Evolutionary conservation across 2,329 filamentous ascomycete genomes (phyloP).

Genomic region (Aspergillus viridinutans): DNA sequence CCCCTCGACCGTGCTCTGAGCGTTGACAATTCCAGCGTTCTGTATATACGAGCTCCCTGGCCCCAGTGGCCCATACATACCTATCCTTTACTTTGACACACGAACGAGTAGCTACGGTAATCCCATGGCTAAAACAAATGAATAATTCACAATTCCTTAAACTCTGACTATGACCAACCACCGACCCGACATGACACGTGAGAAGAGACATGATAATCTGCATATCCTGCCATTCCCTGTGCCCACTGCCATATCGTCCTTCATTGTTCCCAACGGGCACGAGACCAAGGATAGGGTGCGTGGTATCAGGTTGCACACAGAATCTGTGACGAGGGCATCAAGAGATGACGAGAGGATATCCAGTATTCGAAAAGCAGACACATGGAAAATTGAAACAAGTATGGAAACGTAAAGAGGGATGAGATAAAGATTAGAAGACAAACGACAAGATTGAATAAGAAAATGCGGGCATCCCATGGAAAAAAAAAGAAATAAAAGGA

Average conservation of each 20-base stretch:
- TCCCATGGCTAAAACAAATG: slow-evolving; percentile 16
- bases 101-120: background rate
- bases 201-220: slow-evolving; percentile 32
- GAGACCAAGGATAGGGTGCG: slow-evolving; percentile 25
- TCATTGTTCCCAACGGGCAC: slow-evolving; percentile 23
- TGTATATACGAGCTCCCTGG: background rate
- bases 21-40: background rate
- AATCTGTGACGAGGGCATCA: slow-evolving; percentile 22
- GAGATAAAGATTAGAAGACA: slow-evolving; percentile 9
- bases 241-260: slow-evolving; percentile 22
- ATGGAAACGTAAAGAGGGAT: slow-evolving; percentile 14
- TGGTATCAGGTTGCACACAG: slow-evolving; percentile 32
- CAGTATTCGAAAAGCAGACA: slow-evolving; percentile 29
- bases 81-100: background rate
- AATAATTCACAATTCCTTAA: slow-evolving; percentile 21
- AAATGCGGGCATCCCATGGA: slow-evolving; percentile 10
- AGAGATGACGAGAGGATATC: slow-evolving; percentile 38
- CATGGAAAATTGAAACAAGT: slow-evolving; percentile 18
- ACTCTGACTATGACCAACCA: slow-evolving; percentile 29
- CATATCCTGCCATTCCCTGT: slow-evolving; percentile 27
- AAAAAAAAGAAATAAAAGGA: slow-evolving; percentile 1
- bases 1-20: background rate
- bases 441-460: slow-evolving; percentile 2
- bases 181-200: slow-evolving; percentile 35
- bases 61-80: background rate